Evolutionary conservation across 163 green algal genomes (phyloP), one percentile per base, ranked within the genome.

Genomic region (Chlamydomonas reinhardtii): DNA sequence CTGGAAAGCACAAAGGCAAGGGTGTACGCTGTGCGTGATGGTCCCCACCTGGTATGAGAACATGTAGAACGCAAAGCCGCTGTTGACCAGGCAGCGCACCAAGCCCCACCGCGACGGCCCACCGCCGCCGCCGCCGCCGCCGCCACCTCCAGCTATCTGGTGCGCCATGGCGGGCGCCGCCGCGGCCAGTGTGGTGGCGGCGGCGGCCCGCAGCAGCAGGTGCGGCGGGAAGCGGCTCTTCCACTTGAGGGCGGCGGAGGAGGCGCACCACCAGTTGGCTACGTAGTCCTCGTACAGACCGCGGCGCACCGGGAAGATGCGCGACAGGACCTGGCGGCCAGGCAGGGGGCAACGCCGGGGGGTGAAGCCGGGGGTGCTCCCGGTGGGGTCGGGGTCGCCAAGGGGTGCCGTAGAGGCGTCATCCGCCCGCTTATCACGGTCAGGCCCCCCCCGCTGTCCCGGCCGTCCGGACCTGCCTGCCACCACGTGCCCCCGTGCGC

Each of bases 201-300:
- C 74, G 15, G 82, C 82, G 22, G 72, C 72, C 2, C 72, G 59
- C 72, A 87, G 72, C 61, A 87, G 52, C 24, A 43, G 14, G 8
- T n/a, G 39, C n/a, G 61, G 8, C 20, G 59, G 1, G 61, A 87
- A 81, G 15, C 22, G 19, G 8, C 84, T 48, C 82, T 95, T 95
- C 97, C 97, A 99, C 87, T 99, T 99, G 84, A 99, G 68, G 19
- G 91, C 24, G 14, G 97, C 83, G 39, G 92, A 94, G 16, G 92
- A 96, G 0, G 89, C 89, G 87, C 97, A 99, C 98, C 98, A 99
- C 78, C 98, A 99, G 90, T 99, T 99, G 80, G 96, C 93, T 14
- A 99, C 96, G 91, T 99, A 99, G 84, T 99, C 98, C 82, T 99
- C 98, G 89, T 95, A 99, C 59, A 99, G 88, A 1, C 98, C 98